Evolutionary conservation across 2,329 filamentous ascomycete genomes (phyloP).

Genomic region (Aspergillus pseudoglaucus): DNA sequence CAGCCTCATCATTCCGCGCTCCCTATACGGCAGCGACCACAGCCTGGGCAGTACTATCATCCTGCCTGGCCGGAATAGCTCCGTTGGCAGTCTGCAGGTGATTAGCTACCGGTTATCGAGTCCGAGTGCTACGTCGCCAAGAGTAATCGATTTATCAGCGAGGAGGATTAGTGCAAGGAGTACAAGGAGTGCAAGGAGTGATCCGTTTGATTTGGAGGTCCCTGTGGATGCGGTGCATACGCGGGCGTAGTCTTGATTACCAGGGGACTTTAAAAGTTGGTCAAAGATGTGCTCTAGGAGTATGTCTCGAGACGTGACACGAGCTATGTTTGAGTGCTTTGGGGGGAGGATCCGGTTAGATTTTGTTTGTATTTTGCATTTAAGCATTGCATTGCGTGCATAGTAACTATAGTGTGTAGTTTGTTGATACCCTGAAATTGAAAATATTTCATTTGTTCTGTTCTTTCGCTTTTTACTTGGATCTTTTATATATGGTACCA

Average conservation of each 20-base stretch:
- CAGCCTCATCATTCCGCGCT: not conserved
- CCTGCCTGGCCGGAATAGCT: constrained; percentile 20
- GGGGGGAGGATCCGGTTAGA: too few species aligned
- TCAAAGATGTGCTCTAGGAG: too few species aligned
- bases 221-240: constrained; percentile 26
- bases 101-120: constrained; percentile 10
- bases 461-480: too few species aligned
- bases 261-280: too few species aligned
- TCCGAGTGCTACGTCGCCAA: not conserved
- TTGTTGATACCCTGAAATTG: too few species aligned
- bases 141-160: constrained; percentile 6
- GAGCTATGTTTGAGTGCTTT: too few species aligned
- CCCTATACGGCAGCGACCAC: constrained; percentile 12
- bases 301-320: too few species aligned
- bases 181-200: constrained; percentile 18
- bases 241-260: not conserved
- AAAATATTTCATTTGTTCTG: too few species aligned
- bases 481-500: too few species aligned
- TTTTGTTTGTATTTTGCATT: too few species aligned
- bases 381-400: too few species aligned
- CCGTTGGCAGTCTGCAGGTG: constrained; percentile 10
- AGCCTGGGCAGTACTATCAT: constrained; percentile 24
- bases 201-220: constrained; percentile 31
- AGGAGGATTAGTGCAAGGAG: constrained; percentile 22
- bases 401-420: too few species aligned